Evolutionary conservation across 192 early-diverging fungal species (phyloP), one percentile per base, ranked within the genome.

Genomic region (Podila minutissima): DNA sequence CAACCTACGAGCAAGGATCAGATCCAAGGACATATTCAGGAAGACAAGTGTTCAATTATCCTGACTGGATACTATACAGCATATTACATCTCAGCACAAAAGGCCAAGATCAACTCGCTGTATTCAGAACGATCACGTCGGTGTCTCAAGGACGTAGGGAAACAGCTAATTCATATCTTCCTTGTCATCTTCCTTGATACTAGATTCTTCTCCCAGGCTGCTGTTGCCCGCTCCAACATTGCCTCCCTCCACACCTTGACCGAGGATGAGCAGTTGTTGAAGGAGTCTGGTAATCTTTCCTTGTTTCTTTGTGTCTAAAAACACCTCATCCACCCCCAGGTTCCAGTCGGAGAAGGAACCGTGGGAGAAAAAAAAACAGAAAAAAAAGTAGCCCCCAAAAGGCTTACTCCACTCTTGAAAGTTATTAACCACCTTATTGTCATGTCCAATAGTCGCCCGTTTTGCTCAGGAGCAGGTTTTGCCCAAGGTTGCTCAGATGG

Each of bases 401-500:
- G 41, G 41, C 41, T 15, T 15, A 15, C 41, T 8, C 15, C 41
- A 17, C 41, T 46, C 41, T 3, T 46, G 41, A 55, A 24, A 55
- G 22, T 9, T 24, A 55, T 12, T 55, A 55, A 55, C 8, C 22
- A 10, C 22, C 48, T 49, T 37, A 28, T 38, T 29, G n/a, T 69
- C 13, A n/a, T 33, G 7, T 1, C n/a, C 41, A 63, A 48, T 67
- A 94, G 95, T 95, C 15, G 71, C 91, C 38, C 92, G 93, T 37
- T 99, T 97, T 66, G 94, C 98, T 37, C 88, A 89, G 64, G 93
- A 97, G 26, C 84, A 88, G 26, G 88, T 99, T 71, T 87, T 89
- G 76, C 97, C 97, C 71, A 93, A 93, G 74, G 96, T 97, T 11
- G 62, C 76, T 11, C 83, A 94, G 66, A 98, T 98, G 97, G 98